Percentiles rank a stretch among this genome's conserved stretches.
Conservation (phyloP, 768 basidiomycete genomes). For the Artomyces pyxidatus region DNA sequence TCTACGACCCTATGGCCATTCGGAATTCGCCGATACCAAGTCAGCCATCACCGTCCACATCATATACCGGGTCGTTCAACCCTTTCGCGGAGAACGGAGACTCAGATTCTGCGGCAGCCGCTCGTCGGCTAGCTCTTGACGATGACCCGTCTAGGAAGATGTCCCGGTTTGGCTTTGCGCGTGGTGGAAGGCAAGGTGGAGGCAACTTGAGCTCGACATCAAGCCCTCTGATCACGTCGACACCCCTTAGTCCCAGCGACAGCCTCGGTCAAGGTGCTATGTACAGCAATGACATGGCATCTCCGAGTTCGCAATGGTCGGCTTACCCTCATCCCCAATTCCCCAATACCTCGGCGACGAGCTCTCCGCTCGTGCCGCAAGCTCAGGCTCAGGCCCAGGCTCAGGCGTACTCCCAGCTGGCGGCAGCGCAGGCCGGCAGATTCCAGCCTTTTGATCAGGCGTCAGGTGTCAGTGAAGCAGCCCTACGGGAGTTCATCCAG, state of each 20-base stretch:
- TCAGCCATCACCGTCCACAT: slow-evolving; percentile 37
- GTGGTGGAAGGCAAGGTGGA: slow-evolving; percentile 24
- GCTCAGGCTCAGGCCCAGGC: slow-evolving; percentile 31
- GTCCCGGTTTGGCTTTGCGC: slow-evolving; percentile 75
- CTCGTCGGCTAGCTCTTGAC: slow-evolving; percentile 36
- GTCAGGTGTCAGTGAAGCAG: slow-evolving; percentile 57
- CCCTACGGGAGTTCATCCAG: slow-evolving; percentile 69
- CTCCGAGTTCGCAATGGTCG: slow-evolving; percentile 39
- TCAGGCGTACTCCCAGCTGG: slow-evolving; percentile 26
- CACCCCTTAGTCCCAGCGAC: slow-evolving; percentile 41
- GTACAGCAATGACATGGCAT: slow-evolving; percentile 29
- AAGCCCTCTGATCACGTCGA: slow-evolving; percentile 49
- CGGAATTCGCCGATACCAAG: slow-evolving; percentile 36
- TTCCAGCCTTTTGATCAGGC: slow-evolving; percentile 51
- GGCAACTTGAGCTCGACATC: slow-evolving; percentile 59
- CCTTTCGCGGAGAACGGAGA: slow-evolving; percentile 63
- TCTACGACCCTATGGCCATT: slow-evolving; percentile 45
- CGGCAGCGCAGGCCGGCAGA: slow-evolving; percentile 27
- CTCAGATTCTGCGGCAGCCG: slow-evolving; percentile 27
- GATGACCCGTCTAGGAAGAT: slow-evolving; percentile 59
- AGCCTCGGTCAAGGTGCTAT: slow-evolving; percentile 43
- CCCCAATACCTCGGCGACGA: slow-evolving; percentile 31
- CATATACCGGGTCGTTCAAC: slow-evolving; percentile 72
- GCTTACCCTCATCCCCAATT: slow-evolving; percentile 32
- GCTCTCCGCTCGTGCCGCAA: slow-evolving; percentile 42